Percentiles rank a stretch among this genome's conserved stretches.
These are phyloP conservation scores for Micractinium conductrix DNA, from an alignment of 139 green algal species.

Conservation along the genomic window DNA sequence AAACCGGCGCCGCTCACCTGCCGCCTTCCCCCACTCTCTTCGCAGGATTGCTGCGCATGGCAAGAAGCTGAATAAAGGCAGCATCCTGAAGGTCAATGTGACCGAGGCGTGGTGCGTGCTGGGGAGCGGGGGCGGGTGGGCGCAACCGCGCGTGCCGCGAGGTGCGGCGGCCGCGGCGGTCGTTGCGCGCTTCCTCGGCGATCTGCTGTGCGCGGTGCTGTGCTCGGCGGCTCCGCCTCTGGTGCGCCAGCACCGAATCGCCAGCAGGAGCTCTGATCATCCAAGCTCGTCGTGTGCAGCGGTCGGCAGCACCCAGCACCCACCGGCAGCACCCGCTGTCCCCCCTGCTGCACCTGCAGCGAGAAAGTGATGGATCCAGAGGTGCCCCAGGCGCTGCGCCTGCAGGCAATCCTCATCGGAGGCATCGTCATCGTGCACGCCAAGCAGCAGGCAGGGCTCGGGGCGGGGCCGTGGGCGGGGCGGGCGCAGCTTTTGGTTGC, in stretches of 20 bases:
- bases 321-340: neutral
- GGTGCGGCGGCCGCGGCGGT: neutral
- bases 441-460: no score
- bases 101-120: slow-evolving; percentile 65
- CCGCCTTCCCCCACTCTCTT: neutral
- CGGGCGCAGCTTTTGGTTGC: no score
- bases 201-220: no score
- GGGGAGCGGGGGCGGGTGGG: no score
- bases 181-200: no score
- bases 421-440: slow-evolving; percentile 77
- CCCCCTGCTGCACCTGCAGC: slow-evolving; percentile 38
- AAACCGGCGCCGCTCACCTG: neutral
- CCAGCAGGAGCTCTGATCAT: no score
- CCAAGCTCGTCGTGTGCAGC: neutral
- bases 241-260: neutral
- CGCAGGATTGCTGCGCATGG: slow-evolving; percentile 79
- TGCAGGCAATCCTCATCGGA: slow-evolving; percentile 78
- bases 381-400: slow-evolving; percentile 75
- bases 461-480: no score
- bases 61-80: slow-evolving; percentile 70
- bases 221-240: no score
- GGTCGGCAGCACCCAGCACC: neutral
- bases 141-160: no score
- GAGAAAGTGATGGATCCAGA: slow-evolving; percentile 76
- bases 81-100: slow-evolving; percentile 72